These are phyloP conservation scores for Chytridium lagenaria DNA, from an alignment of 371 early-diverging fungal genomes.

Conservation along the genomic window DNA sequence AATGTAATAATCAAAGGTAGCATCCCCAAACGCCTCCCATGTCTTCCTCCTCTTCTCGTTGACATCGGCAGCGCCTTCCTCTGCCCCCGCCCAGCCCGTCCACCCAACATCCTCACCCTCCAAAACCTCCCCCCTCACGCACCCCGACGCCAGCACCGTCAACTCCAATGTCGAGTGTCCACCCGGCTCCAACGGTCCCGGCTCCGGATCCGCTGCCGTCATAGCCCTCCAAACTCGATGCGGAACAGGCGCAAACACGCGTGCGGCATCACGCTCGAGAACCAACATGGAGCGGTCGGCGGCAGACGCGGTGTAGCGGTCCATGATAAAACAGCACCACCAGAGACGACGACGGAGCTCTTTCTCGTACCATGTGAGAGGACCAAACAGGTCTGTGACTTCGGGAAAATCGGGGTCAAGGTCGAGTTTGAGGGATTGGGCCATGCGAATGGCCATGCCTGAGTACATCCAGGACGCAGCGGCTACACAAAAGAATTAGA, in stretches of 20 bases:
- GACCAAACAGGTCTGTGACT: conserved; percentile 10
- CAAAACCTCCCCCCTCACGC: background rate
- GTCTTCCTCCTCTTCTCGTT: background rate
- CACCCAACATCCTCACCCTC: background rate
- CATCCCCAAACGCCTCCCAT: background rate
- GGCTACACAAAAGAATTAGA: too few species aligned
- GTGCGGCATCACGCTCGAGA: conserved; percentile 8
- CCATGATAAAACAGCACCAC: conserved; percentile 29
- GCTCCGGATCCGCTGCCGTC: conserved; percentile 7
- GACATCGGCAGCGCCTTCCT: background rate
- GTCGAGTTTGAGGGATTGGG: conserved; percentile 39
- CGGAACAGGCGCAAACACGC: conserved; percentile 16
- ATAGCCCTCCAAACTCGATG: background rate
- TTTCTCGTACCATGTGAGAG: conserved; percentile 13
- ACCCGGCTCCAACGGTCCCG: background rate
- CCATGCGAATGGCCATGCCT: conserved; percentile 45
- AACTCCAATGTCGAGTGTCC: background rate
- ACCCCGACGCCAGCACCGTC: conserved; percentile 4
- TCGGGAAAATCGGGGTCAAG: conserved; percentile 40
- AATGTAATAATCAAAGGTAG: conserved; percentile 18
- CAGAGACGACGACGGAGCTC: conserved; percentile 23
- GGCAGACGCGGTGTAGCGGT: conserved; percentile 24
- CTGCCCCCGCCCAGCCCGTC: background rate
- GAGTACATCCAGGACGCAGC: conserved; percentile 43
- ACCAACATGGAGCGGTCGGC: conserved; percentile 25